A percentile compares a stretch with the other conserved stretches of the same genome.
Conservation (phyloP, 805 yeast genomes). For the Ogataea methylovora region DNA sequence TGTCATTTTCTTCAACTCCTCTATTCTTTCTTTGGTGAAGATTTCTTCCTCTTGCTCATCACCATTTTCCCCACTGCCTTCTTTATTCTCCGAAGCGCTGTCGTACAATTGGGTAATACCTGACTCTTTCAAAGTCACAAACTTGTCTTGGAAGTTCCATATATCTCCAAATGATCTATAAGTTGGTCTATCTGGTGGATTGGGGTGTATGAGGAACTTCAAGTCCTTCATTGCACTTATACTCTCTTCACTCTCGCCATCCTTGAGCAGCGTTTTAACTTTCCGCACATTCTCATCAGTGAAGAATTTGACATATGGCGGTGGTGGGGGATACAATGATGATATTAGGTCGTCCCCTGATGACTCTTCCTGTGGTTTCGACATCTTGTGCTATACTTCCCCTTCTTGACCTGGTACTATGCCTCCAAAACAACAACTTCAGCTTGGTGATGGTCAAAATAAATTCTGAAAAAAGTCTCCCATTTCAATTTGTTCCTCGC, state of each 20-base stretch:
- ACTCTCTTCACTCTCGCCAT: constrained; percentile 15
- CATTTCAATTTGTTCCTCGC: too few species aligned
- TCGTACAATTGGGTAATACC: constrained; percentile 72
- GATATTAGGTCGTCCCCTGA: constrained; percentile 31
- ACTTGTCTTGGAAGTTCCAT: constrained; percentile 76
- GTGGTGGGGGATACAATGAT: constrained; percentile 92
- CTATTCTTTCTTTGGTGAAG: constrained; percentile 46
- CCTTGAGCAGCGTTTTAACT: constrained; percentile 22
- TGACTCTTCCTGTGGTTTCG: too few species aligned
- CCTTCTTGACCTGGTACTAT: too few species aligned
- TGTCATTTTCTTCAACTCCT: constrained; percentile 72
- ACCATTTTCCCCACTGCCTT: constrained; percentile 9
- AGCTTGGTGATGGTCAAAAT: too few species aligned
- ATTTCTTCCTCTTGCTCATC: constrained; percentile 25
- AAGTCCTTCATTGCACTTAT: constrained; percentile 29
- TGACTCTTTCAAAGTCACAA: constrained; percentile 67
- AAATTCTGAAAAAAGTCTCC: too few species aligned
- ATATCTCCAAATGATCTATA: constrained; percentile 86
- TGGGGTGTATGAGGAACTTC: constrained; percentile 58
- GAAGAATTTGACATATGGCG: constrained; percentile 69
- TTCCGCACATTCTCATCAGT: constrained; percentile 57
- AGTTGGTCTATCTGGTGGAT: constrained; percentile 49
- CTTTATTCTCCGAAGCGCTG: constrained; percentile 8
- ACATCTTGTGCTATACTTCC: too few species aligned
- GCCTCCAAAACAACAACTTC: too few species aligned